phyloP scores from a whole-genome alignment of 331 rosid species.

The Phaseolus coccineus region DNA sequence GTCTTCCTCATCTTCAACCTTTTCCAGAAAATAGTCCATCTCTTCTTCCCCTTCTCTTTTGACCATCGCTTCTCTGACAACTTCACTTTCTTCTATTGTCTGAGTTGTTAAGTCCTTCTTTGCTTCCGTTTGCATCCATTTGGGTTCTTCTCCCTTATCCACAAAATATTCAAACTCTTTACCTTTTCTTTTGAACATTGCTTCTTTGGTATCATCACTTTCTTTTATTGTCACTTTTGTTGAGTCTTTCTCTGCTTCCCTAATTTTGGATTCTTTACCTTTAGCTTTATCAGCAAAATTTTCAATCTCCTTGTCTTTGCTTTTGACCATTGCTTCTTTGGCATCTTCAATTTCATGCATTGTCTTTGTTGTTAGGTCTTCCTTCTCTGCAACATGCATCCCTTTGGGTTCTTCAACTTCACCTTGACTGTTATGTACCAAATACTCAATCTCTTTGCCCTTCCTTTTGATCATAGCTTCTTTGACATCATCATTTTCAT shows the following conservation, averaged over 20 bases:
- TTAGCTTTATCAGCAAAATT: neutral
- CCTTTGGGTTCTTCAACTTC: neutral
- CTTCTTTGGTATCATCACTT: conserved; percentile 5
- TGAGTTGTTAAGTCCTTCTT: neutral
- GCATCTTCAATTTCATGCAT: conserved; percentile 9
- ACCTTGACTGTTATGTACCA: neutral
- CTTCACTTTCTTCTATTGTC: neutral
- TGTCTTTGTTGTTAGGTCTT: neutral
- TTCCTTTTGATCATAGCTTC: conserved; percentile 23
- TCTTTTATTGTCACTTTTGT: neutral
- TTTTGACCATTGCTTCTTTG: neutral
- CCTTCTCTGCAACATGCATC: conserved; percentile 5
- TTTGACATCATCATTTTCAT: conserved; percentile 20
- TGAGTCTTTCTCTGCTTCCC: neutral
- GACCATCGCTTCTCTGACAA: neutral
- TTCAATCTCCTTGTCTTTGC: neutral
- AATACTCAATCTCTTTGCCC: conserved; percentile 28
- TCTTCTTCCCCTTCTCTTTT: neutral
- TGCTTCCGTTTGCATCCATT: neutral
- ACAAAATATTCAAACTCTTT: conserved; percentile 10
- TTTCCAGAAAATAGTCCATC: neutral
- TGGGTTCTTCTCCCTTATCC: conserved; percentile 12
- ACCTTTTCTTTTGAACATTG: neutral
- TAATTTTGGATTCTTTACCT: neutral
- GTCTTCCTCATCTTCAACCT: neutral